phyloP scores from a whole-genome alignment of 352 stramenopile genomes.

The Phytopythium chamaehyphon region DNA sequence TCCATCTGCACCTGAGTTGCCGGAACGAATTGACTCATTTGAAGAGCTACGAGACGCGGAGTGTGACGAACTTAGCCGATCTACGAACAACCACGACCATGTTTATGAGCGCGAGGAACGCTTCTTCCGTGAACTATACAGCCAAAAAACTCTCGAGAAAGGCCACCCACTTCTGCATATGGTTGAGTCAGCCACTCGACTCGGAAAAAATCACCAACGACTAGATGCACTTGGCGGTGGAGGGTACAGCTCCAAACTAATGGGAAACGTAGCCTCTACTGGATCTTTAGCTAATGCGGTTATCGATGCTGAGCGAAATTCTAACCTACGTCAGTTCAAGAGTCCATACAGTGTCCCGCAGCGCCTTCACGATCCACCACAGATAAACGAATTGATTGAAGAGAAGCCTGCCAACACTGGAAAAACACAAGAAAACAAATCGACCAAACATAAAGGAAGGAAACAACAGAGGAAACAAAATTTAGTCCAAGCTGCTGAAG shows the following conservation, averaged over 20 bases:
- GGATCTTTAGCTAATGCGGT: conserved; percentile 40
- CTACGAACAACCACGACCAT: conserved; percentile 1
- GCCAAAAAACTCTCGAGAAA: conserved; percentile 42
- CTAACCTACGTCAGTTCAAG: conserved; percentile 21
- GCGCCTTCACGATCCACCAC: conserved; percentile 19
- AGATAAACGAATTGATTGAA: not conserved
- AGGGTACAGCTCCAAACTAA: conserved; percentile 10
- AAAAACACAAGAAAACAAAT: conserved; percentile 11
- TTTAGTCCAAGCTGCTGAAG: conserved; percentile 3
- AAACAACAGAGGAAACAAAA: conserved; percentile 5
- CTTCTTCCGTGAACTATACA: conserved; percentile 70
- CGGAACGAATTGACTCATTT: conserved; percentile 57
- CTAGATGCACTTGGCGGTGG: conserved; percentile 29
- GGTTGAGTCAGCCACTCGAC: conserved; percentile 47
- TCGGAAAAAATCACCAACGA: conserved; percentile 40
- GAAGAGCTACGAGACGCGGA: conserved; percentile 30
- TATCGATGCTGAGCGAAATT: conserved; percentile 23
- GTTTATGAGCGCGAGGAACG: conserved; percentile 45
- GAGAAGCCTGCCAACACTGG: not conserved
- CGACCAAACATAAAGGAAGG: conserved; percentile 20
- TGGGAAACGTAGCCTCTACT: conserved; percentile 34
- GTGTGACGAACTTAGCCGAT: not conserved
- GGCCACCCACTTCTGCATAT: conserved; percentile 70
- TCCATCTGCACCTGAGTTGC: conserved; percentile 40
- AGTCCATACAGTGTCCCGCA: conserved; percentile 61